Evolutionary conservation across 495 filamentous ascomycete species (phyloP).

Genomic region (Penicillium turbatum): DNA sequence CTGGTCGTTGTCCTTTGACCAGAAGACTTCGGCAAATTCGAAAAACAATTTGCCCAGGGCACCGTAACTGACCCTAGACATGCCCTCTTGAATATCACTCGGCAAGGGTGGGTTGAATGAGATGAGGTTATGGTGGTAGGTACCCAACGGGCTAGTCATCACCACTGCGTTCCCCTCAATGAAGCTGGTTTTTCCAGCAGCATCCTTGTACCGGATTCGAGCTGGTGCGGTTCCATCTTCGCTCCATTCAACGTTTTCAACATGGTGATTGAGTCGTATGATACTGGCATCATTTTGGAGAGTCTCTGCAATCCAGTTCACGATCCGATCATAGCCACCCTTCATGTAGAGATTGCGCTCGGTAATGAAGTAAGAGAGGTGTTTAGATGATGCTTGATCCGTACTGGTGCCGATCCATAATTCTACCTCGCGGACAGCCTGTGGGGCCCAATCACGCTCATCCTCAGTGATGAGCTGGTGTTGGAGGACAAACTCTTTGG

Average conservation of each 20-base stretch:
- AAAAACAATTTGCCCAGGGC: constrained; percentile 26
- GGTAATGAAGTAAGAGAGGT: constrained; percentile 24
- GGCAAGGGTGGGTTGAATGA: constrained; percentile 23
- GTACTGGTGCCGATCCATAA: constrained; percentile 22
- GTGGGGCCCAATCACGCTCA: constrained; percentile 23
- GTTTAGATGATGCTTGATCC: constrained; percentile 21
- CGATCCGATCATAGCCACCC: constrained; percentile 24
- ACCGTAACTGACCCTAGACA: constrained; percentile 21
- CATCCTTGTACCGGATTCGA: constrained; percentile 16
- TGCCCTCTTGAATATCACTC: constrained; percentile 23
- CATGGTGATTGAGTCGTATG: constrained; percentile 18
- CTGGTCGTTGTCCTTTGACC: constrained; percentile 26
- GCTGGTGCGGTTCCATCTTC: constrained; percentile 11
- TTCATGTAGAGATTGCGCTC: constrained; percentile 28
- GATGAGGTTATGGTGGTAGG: constrained; percentile 24
- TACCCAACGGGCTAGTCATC: constrained; percentile 21
- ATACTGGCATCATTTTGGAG: constrained; percentile 11
- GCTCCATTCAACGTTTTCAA: constrained; percentile 20
- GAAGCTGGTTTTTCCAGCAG: constrained; percentile 1
- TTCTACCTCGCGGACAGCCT: constrained; percentile 24
- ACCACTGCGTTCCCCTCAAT: constrained; percentile 19
- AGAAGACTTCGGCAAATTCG: constrained; percentile 26
- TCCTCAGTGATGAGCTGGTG: constrained; percentile 25
- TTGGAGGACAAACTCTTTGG: constrained; percentile 19
- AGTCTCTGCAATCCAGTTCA: constrained; percentile 20